These are phyloP conservation scores for Rhizopus delemar DNA, from an alignment of 371 early-diverging fungal species.

Conservation along the genomic window DNA sequence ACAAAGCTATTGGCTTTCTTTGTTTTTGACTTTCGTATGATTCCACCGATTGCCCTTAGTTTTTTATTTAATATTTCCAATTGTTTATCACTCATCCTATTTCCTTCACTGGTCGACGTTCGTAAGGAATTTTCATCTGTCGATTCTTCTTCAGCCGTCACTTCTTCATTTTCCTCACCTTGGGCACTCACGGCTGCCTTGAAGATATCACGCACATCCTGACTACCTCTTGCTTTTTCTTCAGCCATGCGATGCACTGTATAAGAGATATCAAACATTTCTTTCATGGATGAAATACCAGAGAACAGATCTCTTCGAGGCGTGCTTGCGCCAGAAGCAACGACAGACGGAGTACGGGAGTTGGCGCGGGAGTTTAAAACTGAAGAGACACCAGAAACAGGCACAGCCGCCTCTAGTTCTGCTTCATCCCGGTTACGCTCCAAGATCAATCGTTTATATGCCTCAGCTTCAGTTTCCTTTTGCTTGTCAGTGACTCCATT, in stretches of 20 bases:
- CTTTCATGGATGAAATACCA: conserved; percentile 58
- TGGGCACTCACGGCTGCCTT: conserved; percentile 19
- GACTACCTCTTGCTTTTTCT: conserved; percentile 49
- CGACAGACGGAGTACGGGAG: conserved; percentile 27
- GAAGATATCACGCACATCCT: conserved; percentile 10
- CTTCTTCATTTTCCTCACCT: conserved; percentile 24
- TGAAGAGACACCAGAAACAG: conserved; percentile 22
- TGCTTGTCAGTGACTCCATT: not conserved
- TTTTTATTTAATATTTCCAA: conserved; percentile 12
- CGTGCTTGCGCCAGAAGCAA: conserved; percentile 24
- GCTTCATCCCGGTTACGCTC: conserved; percentile 27
- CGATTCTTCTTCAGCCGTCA: conserved; percentile 21
- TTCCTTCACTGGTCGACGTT: conserved; percentile 6
- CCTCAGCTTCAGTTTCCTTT: conserved; percentile 28
- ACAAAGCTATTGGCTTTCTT: conserved; percentile 21
- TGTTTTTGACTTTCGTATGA: not conserved
- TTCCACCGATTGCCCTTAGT: conserved; percentile 4
- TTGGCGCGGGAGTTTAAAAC: conserved; percentile 29
- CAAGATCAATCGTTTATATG: conserved; percentile 30
- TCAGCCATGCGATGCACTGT: conserved; percentile 66
- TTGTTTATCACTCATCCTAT: conserved; percentile 2
- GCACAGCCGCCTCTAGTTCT: conserved; percentile 25
- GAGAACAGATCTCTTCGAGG: conserved; percentile 43
- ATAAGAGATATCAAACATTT: conserved; percentile 65
- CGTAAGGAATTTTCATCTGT: conserved; percentile 24